Evolutionary conservation across 2,329 filamentous ascomycete species (phyloP).

Genomic region (Neonectria punicea): DNA sequence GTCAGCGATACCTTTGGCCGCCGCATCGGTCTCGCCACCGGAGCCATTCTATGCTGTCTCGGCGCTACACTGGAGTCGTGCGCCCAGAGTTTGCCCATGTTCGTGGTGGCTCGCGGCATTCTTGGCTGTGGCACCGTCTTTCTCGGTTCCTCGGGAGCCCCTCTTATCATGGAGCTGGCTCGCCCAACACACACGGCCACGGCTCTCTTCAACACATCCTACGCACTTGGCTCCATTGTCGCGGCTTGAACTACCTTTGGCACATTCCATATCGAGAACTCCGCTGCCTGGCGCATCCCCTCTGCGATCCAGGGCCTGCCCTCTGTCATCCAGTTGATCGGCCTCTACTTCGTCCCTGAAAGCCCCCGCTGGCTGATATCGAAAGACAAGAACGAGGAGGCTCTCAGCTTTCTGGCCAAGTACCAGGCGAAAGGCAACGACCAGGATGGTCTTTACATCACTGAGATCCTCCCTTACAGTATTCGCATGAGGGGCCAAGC

Average conservation of each 20-base stretch:
- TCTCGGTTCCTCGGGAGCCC: conserved; percentile 1
- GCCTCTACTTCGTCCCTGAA: conserved; percentile 19
- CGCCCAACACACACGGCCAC: conserved; percentile 10
- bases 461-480: conserved; percentile 48
- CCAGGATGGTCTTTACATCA: conserved; percentile 39
- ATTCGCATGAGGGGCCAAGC: conserved; percentile 33
- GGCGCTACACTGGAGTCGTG: conserved; percentile 15
- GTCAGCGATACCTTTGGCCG: conserved; percentile 7
- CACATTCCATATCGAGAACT: conserved; percentile 11
- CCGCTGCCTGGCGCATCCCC: conserved; percentile 21
- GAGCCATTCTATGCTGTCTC: neutral
- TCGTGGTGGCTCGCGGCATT: conserved; percentile 14
- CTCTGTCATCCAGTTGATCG: conserved; percentile 15
- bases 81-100: conserved; percentile 21
- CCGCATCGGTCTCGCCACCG: conserved; percentile 1
- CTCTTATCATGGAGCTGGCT: conserved; percentile 18
- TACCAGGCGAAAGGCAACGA: conserved; percentile 20
- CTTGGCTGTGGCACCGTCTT: conserved; percentile 14
- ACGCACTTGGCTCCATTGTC: conserved; percentile 17
- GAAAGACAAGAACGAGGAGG: conserved; percentile 7
- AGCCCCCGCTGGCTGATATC: conserved; percentile 18
- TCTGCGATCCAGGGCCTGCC: conserved; percentile 16
- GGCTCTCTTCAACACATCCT: conserved; percentile 16
- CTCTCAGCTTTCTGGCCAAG: conserved; percentile 12
- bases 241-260: conserved; percentile 22